phyloP scores from a whole-genome alignment of 148 eudicot genomes.

The Cornus kousa region DNA sequence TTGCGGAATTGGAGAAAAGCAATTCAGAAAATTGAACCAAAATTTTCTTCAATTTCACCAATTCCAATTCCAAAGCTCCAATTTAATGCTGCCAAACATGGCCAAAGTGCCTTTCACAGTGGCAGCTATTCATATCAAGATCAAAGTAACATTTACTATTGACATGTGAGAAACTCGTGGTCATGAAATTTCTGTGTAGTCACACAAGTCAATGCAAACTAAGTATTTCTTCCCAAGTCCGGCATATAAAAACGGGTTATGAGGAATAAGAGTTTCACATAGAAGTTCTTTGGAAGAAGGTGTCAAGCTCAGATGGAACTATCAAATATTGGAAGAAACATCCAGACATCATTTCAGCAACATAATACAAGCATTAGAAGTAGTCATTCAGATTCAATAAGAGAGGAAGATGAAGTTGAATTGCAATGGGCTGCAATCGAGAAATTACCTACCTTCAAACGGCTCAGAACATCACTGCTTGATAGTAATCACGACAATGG shows the following conservation, averaged over 20 bases:
- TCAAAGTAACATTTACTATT: not conserved
- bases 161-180: not conserved
- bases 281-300: not conserved
- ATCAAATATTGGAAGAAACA: conserved; percentile 7
- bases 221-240: no score
- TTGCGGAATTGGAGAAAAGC: no score
- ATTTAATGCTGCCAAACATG: no score
- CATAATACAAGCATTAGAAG: conserved; percentile 13
- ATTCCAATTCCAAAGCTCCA: no score
- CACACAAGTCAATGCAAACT: not conserved
- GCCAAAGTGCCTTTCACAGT: not conserved
- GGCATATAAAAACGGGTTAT: not conserved
- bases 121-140: not conserved
- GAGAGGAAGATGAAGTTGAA: conserved; percentile 10
- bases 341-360: conserved; percentile 13
- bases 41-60: no score
- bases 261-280: not conserved
- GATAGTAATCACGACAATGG: conserved; percentile 11
- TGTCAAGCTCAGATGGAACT: conserved; percentile 14
- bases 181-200: not conserved
- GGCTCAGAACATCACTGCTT: conserved; percentile 21
- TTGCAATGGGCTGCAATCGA: conserved; percentile 30
- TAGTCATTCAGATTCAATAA: conserved; percentile 14
- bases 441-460: conserved; percentile 24
- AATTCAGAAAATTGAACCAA: no score